phyloP scores from a whole-genome alignment of 75 land plant species.

The Adiantum capillusveneris region DNA sequence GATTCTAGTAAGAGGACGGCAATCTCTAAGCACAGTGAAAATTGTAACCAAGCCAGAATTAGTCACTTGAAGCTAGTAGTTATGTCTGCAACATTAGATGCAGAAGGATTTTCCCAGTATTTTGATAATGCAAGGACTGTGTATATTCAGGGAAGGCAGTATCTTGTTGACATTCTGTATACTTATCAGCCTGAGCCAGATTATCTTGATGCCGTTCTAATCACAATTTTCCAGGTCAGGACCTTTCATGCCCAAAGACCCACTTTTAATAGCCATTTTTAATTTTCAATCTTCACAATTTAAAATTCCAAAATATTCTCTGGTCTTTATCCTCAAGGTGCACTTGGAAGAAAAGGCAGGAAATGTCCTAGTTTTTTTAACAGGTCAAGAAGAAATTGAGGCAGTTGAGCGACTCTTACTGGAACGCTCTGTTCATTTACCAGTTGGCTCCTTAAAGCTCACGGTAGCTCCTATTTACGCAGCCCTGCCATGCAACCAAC shows the following conservation, averaged over 20 bases:
- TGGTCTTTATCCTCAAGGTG: slow-evolving; percentile 71
- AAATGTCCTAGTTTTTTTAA: slow-evolving; percentile 90
- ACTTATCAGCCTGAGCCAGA: slow-evolving; percentile 81
- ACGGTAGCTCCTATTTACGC: too few relatives aligned
- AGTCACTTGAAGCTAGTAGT: slow-evolving; percentile 71
- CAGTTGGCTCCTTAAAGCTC: too few relatives aligned
- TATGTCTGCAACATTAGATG: slow-evolving; percentile 94
- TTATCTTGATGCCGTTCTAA: slow-evolving; percentile 71
- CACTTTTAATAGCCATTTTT: too few relatives aligned
- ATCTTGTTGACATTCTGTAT: slow-evolving; percentile 74
- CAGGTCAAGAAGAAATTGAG: slow-evolving; percentile 97
- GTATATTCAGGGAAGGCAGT: slow-evolving; percentile 79
- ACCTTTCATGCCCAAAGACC: too few relatives aligned
- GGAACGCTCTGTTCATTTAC: too few relatives aligned
- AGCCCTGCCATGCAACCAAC: too few relatives aligned
- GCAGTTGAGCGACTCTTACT: too few relatives aligned
- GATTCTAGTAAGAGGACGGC: too few relatives aligned
- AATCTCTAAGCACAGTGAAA: too few relatives aligned
- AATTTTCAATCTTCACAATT: too few relatives aligned
- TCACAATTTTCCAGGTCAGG: too few relatives aligned
- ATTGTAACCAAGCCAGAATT: slow-evolving; percentile 36
- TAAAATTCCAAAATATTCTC: slow-evolving; percentile 78
- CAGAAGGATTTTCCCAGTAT: slow-evolving; percentile 71
- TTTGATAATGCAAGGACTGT: slow-evolving; percentile 71
- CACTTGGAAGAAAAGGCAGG: slow-evolving; percentile 44